Conservation (phyloP, 2,329 filamentous ascomycete genomes). For the Emericellopsis cladophorae region DNA sequence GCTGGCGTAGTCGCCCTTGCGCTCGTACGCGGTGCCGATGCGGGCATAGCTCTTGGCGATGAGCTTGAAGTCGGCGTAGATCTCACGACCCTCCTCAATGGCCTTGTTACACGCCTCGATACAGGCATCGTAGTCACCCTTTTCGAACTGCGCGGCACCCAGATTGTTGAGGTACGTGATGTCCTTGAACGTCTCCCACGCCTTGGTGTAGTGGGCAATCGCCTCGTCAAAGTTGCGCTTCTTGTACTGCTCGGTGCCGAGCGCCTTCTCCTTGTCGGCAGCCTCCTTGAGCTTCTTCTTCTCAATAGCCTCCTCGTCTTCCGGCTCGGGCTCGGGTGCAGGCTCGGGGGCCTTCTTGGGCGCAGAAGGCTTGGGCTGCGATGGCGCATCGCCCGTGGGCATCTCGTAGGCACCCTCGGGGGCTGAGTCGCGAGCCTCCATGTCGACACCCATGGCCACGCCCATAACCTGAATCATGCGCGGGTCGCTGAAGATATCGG, state of each 20-base stretch:
- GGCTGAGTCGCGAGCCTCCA: slow-evolving; percentile 40
- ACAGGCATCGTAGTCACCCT: slow-evolving; percentile 80
- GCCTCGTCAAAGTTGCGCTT: slow-evolving; percentile 94
- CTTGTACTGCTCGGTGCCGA: slow-evolving; percentile 95
- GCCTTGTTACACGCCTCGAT: slow-evolving; percentile 83
- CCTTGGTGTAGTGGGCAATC: slow-evolving; percentile 87
- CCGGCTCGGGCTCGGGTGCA: slow-evolving; percentile 52
- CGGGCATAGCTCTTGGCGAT: slow-evolving; percentile 97
- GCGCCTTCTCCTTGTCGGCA: slow-evolving; percentile 86
- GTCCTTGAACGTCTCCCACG: slow-evolving; percentile 90
- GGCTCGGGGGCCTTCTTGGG: slow-evolving; percentile 44
- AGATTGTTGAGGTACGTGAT: slow-evolving; percentile 97
- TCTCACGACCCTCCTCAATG: slow-evolving; percentile 75
- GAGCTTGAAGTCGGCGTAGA: slow-evolving; percentile 94
- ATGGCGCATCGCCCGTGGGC: slow-evolving; percentile 59
- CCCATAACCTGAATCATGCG: slow-evolving; percentile 90
- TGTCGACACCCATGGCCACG: slow-evolving; percentile 85
- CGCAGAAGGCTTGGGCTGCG: slow-evolving; percentile 26
- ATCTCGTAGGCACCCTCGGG: slow-evolving; percentile 38
- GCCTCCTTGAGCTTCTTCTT: slow-evolving; percentile 87
- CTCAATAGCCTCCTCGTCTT: slow-evolving; percentile 72
- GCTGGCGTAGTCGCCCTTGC: slow-evolving; percentile 62
- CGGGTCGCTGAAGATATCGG: slow-evolving; percentile 76
- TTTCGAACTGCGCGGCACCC: slow-evolving; percentile 88
- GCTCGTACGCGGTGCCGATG: slow-evolving; percentile 90